phyloP scores from a whole-genome alignment of 75 land plant genomes.

The Cryptomeria japonica region DNA sequence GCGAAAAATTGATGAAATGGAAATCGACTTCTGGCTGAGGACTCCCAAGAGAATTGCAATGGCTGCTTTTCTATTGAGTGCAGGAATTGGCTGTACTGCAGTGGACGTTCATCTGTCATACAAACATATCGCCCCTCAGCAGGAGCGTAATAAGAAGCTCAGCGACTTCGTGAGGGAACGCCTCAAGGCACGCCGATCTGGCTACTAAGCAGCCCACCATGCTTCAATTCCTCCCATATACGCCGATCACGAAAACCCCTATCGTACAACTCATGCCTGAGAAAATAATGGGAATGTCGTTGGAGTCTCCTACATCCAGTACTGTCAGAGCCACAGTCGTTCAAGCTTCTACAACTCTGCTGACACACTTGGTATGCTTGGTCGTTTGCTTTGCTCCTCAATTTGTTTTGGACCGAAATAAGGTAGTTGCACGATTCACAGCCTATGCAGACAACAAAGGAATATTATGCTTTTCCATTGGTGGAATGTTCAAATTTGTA shows the following conservation, averaged over 20 bases:
- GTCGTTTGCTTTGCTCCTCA: too few relatives aligned
- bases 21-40: background rate
- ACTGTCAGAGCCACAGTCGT: slow-evolving; percentile 87
- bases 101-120: slow-evolving; percentile 48
- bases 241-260: too few relatives aligned
- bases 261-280: background rate
- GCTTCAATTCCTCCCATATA: background rate
- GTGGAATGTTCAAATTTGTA: too few relatives aligned
- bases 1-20: background rate
- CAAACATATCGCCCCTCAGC: slow-evolving; percentile 47
- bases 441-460: too few relatives aligned
- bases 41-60: background rate
- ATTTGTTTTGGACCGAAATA: too few relatives aligned
- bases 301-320: slow-evolving; percentile 36
- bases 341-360: slow-evolving; percentile 88
- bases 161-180: slow-evolving; percentile 26
- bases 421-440: too few relatives aligned
- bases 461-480: too few relatives aligned
- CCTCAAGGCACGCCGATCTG: slow-evolving; percentile 7
- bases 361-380: slow-evolving; percentile 96
- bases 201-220: background rate
- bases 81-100: slow-evolving; percentile 28
- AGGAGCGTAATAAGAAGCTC: slow-evolving; percentile 40
- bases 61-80: background rate
- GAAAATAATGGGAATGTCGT: slow-evolving; percentile 65